phyloP scores from a whole-genome alignment of 148 eudicot species.

The Linanthus parryae region DNA sequence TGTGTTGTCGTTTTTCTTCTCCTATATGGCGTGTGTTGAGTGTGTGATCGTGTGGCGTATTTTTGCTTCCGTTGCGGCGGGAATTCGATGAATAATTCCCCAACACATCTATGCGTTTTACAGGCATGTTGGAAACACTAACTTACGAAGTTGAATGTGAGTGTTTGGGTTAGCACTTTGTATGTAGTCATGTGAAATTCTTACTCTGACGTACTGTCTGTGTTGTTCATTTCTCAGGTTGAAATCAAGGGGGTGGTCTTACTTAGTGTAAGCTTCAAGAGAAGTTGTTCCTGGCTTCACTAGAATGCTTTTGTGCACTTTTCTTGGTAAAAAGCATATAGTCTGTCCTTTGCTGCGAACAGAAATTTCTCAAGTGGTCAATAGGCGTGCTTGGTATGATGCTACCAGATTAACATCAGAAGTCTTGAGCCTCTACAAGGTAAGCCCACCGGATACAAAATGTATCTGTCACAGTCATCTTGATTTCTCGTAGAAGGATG shows the following conservation, averaged over 20 bases:
- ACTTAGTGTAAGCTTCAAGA: slow-evolving; percentile 68
- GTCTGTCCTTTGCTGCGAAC: slow-evolving; percentile 84
- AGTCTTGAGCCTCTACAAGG: slow-evolving; percentile 85
- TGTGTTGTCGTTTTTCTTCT: too few relatives aligned
- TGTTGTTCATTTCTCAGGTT: slow-evolving; percentile 34
- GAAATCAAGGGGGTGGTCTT: slow-evolving; percentile 68
- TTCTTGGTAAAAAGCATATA: slow-evolving; percentile 85
- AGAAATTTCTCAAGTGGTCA: slow-evolving; percentile 92
- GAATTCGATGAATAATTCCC: too few relatives aligned
- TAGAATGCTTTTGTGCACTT: slow-evolving; percentile 78
- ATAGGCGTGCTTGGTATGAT: slow-evolving; percentile 97
- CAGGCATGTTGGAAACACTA: too few relatives aligned
- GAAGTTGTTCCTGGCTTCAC: slow-evolving; percentile 94
- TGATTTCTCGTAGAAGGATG: too few relatives aligned
- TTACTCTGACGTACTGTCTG: not conserved
- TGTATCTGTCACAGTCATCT: too few relatives aligned
- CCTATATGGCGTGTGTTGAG: too few relatives aligned
- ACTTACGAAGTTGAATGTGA: too few relatives aligned
- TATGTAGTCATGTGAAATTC: too few relatives aligned
- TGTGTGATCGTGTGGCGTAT: too few relatives aligned
- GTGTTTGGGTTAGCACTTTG: too few relatives aligned
- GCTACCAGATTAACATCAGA: slow-evolving; percentile 87
- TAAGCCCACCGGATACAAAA: slow-evolving; percentile 26
- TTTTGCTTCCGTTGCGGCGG: too few relatives aligned
- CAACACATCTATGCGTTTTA: too few relatives aligned